Evolutionary conservation across 2,329 filamentous ascomycete genomes (phyloP).

Genomic region (Zopfia rhizophila): DNA sequence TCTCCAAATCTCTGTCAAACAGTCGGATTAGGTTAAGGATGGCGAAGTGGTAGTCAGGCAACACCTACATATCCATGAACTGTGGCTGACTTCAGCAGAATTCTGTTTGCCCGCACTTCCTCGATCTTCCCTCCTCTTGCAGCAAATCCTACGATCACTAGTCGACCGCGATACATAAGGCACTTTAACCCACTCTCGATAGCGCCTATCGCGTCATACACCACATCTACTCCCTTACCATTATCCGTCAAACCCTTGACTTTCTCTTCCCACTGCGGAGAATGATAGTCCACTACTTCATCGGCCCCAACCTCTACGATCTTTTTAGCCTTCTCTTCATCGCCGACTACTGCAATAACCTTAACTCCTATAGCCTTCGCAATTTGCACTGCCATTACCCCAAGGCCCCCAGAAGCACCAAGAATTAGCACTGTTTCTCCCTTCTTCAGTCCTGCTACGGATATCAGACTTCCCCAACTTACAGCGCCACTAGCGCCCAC

Average conservation of each 20-base stretch:
- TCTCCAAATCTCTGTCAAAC: constrained; percentile 64
- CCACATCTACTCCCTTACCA: constrained; percentile 65
- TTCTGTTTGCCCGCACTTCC: constrained; percentile 63
- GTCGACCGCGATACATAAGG: constrained; percentile 63
- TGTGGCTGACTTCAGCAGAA: constrained; percentile 64
- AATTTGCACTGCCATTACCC: constrained; percentile 66
- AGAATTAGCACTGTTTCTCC: constrained; percentile 66
- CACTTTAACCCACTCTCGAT: constrained; percentile 66
- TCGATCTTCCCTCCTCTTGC: constrained; percentile 65
- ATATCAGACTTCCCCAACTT: constrained; percentile 62
- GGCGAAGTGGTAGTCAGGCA: too few species aligned
- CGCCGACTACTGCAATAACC: constrained; percentile 65
- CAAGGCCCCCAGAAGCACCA: constrained; percentile 66
- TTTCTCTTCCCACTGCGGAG: constrained; percentile 61
- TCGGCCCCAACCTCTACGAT: constrained; percentile 55
- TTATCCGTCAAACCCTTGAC: constrained; percentile 60
- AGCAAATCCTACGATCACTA: constrained; percentile 69
- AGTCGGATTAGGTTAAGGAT: too few species aligned
- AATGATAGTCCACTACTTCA: constrained; percentile 55
- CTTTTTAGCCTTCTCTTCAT: constrained; percentile 57
- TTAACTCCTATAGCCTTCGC: constrained; percentile 63
- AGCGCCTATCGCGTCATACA: constrained; percentile 68
- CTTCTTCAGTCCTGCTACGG: constrained; percentile 52
- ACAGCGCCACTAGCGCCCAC: constrained; percentile 65
- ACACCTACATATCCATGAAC: constrained; percentile 63